Percentiles rank a stretch among this genome's conserved stretches.
Conservation (phyloP, 2,329 filamentous ascomycete genomes). For the Chaetomiaceae sp. region DNA sequence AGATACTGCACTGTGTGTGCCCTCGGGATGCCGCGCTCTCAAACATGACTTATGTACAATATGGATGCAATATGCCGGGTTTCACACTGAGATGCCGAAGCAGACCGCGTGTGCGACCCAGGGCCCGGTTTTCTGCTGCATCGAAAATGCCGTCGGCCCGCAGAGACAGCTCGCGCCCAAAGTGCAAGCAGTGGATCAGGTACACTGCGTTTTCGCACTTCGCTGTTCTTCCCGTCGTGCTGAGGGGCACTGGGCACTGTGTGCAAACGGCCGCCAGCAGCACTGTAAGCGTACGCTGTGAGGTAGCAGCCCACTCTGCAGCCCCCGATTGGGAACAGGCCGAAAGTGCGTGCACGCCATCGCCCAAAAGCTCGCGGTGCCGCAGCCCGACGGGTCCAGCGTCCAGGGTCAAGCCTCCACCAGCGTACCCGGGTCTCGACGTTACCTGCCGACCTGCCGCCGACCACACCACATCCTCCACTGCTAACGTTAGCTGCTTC, state of each 20-base stretch:
- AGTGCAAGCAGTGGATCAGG: too few relatives aligned
- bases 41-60: not conserved
- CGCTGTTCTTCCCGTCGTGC: too few relatives aligned
- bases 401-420: constrained; percentile 3
- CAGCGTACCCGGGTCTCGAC: not conserved
- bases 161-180: not conserved
- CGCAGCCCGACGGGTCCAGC: constrained; percentile 1
- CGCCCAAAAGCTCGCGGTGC: not conserved
- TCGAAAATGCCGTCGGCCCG: not conserved
- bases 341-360: constrained; percentile 1
- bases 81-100: constrained; percentile 1
- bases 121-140: not conserved
- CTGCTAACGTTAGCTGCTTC: too few relatives aligned
- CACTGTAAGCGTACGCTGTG: too few relatives aligned
- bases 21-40: not conserved
- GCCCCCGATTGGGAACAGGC: not conserved
- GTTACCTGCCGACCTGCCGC: not conserved
- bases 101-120: not conserved
- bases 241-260: not conserved
- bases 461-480: not conserved
- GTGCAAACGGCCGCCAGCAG: not conserved
- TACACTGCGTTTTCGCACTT: too few relatives aligned
- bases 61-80: constrained; percentile 7
- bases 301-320: not conserved
- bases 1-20: not conserved